phyloP scores from a whole-genome alignment of 2,329 filamentous ascomycete species.

The Fusarium sp. region DNA sequence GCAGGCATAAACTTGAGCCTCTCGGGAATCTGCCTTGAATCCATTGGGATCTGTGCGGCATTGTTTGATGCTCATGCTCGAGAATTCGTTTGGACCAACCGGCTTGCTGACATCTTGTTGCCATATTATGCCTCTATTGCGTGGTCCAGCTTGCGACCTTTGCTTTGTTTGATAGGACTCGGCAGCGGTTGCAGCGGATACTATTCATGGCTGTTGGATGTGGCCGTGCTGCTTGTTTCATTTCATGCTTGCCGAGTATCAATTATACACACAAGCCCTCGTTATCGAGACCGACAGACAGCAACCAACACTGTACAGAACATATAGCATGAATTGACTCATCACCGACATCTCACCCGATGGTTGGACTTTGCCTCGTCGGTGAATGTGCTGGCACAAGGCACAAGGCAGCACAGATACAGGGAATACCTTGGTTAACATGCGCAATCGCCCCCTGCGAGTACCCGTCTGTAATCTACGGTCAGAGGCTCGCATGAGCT shows the following conservation, averaged over 20 bases:
- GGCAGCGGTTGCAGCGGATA: constrained; percentile 24
- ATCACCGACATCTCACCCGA: constrained; percentile 12
- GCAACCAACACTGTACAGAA: not conserved
- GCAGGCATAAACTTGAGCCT: constrained; percentile 13
- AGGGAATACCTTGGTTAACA: constrained; percentile 18
- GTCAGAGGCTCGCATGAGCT: constrained; percentile 1
- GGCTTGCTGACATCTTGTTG: not conserved
- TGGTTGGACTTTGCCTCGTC: not conserved
- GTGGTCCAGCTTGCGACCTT: constrained; percentile 31
- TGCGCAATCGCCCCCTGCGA: constrained; percentile 33
- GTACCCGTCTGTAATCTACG: constrained; percentile 14
- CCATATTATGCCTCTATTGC: constrained; percentile 23
- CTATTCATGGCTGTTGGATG: constrained; percentile 20
- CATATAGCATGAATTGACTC: constrained; percentile 29
- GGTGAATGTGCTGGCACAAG: constrained; percentile 24
- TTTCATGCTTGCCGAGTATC: constrained; percentile 19
- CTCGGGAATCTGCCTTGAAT: constrained; percentile 27
- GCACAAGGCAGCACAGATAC: constrained; percentile 4
- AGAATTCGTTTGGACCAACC: constrained; percentile 11
- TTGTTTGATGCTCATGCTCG: constrained; percentile 19
- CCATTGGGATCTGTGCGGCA: constrained; percentile 32
- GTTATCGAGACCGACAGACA: not conserved
- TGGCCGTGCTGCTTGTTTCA: constrained; percentile 33
- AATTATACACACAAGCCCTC: constrained; percentile 6
- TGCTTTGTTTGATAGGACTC: constrained; percentile 5